Percentiles rank a stretch among this genome's conserved stretches.
phyloP scores from a whole-genome alignment of 768 basidiomycete genomes.

The Coprinellus aureogranulatus region DNA sequence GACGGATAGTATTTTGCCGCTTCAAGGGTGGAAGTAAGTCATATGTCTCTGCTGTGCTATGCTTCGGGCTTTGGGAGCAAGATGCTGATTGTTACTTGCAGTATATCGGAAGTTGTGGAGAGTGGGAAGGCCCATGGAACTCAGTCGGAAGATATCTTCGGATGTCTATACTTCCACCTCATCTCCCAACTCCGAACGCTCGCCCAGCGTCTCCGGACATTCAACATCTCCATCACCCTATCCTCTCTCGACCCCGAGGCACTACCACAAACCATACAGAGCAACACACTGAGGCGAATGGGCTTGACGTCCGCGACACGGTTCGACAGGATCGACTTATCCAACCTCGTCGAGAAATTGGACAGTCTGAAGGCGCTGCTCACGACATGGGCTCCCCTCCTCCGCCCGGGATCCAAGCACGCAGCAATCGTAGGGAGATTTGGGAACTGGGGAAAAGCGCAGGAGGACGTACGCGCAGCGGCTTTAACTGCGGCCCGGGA shows the following conservation, averaged over 20 bases:
- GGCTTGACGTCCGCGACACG: constrained; percentile 21
- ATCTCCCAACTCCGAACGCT: constrained; percentile 37
- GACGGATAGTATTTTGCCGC: constrained; percentile 32
- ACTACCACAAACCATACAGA: constrained; percentile 24
- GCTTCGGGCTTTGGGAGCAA: no score
- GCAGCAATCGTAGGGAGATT: constrained; percentile 42
- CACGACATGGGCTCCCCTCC: constrained; percentile 35
- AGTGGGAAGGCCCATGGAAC: constrained; percentile 38
- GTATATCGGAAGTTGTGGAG: constrained; percentile 31
- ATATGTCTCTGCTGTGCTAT: no score
- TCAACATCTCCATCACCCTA: constrained; percentile 32
- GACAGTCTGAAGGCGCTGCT: constrained; percentile 35
- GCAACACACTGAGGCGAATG: constrained; percentile 12
- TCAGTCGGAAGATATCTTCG: constrained; percentile 43
- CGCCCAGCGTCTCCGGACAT: constrained; percentile 29
- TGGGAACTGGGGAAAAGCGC: constrained; percentile 45
- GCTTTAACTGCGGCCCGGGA: no score
- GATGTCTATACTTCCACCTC: constrained; percentile 49
- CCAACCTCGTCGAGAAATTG: constrained; percentile 45
- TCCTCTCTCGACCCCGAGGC: constrained; percentile 29
- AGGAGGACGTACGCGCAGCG: constrained; percentile 17
- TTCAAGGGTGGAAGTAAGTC: constrained; percentile 45
- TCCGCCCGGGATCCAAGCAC: constrained; percentile 24
- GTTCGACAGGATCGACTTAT: constrained; percentile 50
- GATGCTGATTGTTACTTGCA: constrained; percentile 14